phyloP scores from a whole-genome alignment of 768 basidiomycete species.

The Inosperma sp. region DNA sequence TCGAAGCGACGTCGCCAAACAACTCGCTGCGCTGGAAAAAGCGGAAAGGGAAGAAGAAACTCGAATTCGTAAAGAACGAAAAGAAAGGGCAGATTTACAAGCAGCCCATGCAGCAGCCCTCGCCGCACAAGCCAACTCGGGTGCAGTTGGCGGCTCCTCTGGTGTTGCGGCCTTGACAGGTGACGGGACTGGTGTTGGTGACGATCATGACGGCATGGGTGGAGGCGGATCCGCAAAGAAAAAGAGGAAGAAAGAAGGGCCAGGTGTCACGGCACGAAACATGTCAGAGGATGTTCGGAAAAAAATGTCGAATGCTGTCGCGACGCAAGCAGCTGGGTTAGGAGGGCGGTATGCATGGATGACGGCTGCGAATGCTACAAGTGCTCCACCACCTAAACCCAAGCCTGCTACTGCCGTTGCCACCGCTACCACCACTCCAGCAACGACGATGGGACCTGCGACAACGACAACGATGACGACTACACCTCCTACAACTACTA shows the following conservation, averaged over 20 bases:
- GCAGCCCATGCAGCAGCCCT: conserved; percentile 64
- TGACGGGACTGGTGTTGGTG: conserved; percentile 12
- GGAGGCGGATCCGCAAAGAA: conserved; percentile 42
- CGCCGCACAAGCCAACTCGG: conserved; percentile 58
- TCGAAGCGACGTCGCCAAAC: conserved; percentile 75
- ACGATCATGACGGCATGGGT: conserved; percentile 7
- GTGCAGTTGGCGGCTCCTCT: conserved; percentile 28
- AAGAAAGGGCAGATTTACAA: conserved; percentile 68
- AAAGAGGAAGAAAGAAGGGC: conserved; percentile 81
- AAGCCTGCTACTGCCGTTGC: conserved; percentile 29
- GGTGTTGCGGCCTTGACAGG: conserved; percentile 20
- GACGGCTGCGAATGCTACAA: conserved; percentile 48
- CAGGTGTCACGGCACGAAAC: conserved; percentile 79
- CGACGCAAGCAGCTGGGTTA: conserved; percentile 82
- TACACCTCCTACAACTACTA: no score
- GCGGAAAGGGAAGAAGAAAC: conserved; percentile 83
- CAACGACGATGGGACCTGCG: conserved; percentile 24
- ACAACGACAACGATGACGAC: no score
- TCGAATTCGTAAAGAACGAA: conserved; percentile 67
- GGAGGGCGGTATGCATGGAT: conserved; percentile 87
- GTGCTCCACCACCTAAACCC: conserved; percentile 34
- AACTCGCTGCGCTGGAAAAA: conserved; percentile 69
- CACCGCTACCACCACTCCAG: conserved; percentile 27
- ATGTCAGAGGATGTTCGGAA: conserved; percentile 91
- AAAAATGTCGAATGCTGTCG: conserved; percentile 88